Evolutionary conservation across 2,329 filamentous ascomycete genomes (phyloP).

Genomic region (Aspergillus pseudonomiae): DNA sequence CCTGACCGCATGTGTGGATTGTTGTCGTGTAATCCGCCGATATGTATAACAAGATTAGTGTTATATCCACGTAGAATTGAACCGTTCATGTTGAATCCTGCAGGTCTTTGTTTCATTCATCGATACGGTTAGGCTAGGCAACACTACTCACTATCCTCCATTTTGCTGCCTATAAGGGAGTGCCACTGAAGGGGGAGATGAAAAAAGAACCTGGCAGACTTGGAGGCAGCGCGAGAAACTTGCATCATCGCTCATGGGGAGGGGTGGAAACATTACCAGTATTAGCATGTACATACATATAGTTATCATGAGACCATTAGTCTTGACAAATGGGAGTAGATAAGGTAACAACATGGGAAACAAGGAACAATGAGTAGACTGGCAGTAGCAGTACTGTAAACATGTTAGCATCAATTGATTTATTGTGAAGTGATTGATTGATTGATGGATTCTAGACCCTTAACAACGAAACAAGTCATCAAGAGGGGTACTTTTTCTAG

Average conservation of each 20-base stretch:
- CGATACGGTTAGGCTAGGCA: background rate
- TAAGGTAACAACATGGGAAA: background rate
- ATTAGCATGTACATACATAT: background rate
- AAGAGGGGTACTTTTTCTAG: background rate
- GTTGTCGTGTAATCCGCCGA: background rate
- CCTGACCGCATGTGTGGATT: background rate
- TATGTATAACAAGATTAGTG: background rate
- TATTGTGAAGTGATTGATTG: background rate
- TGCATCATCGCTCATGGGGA: background rate
- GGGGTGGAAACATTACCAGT: background rate
- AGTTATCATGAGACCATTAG: background rate
- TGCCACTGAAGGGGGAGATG: background rate
- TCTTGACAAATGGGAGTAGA: background rate
- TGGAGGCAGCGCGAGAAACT: background rate
- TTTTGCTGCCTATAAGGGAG: background rate
- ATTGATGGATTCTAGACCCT: background rate
- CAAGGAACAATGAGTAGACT: background rate
- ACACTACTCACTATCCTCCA: background rate
- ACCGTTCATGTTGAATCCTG: background rate
- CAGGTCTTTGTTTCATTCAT: background rate
- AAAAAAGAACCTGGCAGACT: background rate
- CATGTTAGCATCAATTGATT: background rate
- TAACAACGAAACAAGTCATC: constrained; percentile 1
- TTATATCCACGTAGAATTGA: background rate
- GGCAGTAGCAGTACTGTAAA: background rate